phyloP scores from a whole-genome alignment of 1,139 yeast species.

The Diutina sp. region DNA sequence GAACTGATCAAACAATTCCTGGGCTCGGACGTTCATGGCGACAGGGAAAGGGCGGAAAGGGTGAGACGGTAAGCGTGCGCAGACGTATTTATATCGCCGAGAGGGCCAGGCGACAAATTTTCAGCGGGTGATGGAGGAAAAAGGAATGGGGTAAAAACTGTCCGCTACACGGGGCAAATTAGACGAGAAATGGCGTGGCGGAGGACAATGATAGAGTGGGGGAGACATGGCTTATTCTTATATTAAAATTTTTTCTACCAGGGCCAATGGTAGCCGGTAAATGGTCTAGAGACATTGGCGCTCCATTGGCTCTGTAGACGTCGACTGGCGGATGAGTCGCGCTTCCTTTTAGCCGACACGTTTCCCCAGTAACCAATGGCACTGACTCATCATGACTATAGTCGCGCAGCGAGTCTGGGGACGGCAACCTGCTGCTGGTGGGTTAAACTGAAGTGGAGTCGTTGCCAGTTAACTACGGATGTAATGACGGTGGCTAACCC shows the following conservation, averaged over 20 bases:
- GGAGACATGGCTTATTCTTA: not conserved
- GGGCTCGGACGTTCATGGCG: not conserved
- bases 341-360: not conserved
- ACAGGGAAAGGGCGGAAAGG: not conserved
- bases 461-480: not conserved
- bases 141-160: not conserved
- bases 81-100: not conserved
- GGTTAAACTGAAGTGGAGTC: too few relatives aligned
- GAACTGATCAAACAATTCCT: slow-evolving; percentile 6
- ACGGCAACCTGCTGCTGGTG: too few relatives aligned
- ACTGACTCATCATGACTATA: not conserved
- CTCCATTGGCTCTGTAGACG: not conserved
- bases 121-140: not conserved
- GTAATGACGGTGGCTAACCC: not conserved
- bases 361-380: not conserved
- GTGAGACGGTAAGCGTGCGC: not conserved
- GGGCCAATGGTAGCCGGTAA: not conserved
- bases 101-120: not conserved
- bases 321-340: not conserved
- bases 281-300: too few relatives aligned
- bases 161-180: not conserved
- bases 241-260: not conserved
- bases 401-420: not conserved
- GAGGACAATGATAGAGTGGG: not conserved
- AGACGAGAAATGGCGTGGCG: not conserved